Evolutionary conservation across 129 eudicot genomes (phyloP), one percentile per base, ranked within the genome.

Genomic region (Centella asiatica): DNA sequence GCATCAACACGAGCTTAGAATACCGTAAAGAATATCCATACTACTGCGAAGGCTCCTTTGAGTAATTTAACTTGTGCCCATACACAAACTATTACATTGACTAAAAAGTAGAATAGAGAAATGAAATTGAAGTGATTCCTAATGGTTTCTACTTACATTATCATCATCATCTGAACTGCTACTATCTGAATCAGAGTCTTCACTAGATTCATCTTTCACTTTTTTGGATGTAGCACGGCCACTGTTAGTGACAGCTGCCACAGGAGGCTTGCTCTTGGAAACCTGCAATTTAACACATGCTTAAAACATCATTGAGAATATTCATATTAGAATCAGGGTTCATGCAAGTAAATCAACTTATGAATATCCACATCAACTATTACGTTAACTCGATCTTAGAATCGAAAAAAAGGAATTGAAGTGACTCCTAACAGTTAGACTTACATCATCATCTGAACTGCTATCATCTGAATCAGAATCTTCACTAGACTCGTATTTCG

Each of bases 101-200:
- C 14, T 44, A 11, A 4, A 44, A 12, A n/a, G 1, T 37, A 9
- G 8, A 7, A 37, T 10, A 37, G 42, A 2, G 8, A 37, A 2
- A 37, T 37, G 42, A 37, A 37, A 37, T 37, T 37, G 12, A 37
- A 37, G 42, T 8, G 19, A 13, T n/a, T 8, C 13, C 18, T 44
- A 4, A 19, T 3, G 20, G 0, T 4, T 48, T 5, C 19, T 66
- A 44, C 44, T 27, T 12, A 29, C 72, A 65, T n/a, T n/a, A n/a
- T n/a, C n/a, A n/a, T 57, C 67, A 45, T 72, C 71, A 23, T 62
- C 76, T 20, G 64, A 57, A 34, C 52, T 62, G 51, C 67, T 58
- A 10, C 60, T 66, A 24, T 57, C 71, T 2, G 77, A 58, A 0
- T 60, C 72, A 4, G 78, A 73, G 0, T 49, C 67, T 9, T 48